phyloP scores from a whole-genome alignment of 148 eudicot genomes.

The Salicornia ramosissima region DNA sequence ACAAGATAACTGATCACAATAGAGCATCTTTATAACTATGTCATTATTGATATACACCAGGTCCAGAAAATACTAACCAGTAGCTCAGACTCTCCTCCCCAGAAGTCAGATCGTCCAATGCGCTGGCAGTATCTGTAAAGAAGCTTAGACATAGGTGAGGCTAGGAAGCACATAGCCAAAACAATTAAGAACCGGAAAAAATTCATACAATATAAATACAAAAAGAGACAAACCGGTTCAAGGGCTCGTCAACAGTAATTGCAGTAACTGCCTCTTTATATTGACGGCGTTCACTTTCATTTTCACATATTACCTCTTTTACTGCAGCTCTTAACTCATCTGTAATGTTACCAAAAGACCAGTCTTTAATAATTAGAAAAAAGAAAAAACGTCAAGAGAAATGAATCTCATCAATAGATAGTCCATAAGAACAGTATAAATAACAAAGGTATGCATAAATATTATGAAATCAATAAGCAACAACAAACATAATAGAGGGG shows the following conservation, averaged over 20 bases:
- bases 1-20: neutral
- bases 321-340: conserved; percentile 89
- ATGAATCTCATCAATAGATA: neutral
- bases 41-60: neutral
- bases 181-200: neutral
- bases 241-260: conserved; percentile 83
- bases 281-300: conserved; percentile 42
- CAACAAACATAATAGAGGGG: neutral
- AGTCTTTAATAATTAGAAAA: neutral
- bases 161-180: neutral
- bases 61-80: conserved; percentile 52
- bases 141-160: neutral
- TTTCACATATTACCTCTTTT: conserved; percentile 83
- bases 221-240: conserved; percentile 51
- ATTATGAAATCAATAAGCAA: neutral
- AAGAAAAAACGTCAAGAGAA: neutral
- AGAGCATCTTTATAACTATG: neutral
- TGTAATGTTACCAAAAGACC: conserved; percentile 25
- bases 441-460: neutral
- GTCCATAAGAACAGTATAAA: neutral
- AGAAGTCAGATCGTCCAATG: conserved; percentile 75
- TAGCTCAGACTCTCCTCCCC: conserved; percentile 98
- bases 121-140: conserved; percentile 82
- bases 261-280: conserved; percentile 83
- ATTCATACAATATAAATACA: neutral